Percentiles rank a stretch among this genome's conserved stretches.
Evolutionary conservation across 2,329 filamentous ascomycete genomes (phyloP).

Genomic region (Monosporascus sp.): DNA sequence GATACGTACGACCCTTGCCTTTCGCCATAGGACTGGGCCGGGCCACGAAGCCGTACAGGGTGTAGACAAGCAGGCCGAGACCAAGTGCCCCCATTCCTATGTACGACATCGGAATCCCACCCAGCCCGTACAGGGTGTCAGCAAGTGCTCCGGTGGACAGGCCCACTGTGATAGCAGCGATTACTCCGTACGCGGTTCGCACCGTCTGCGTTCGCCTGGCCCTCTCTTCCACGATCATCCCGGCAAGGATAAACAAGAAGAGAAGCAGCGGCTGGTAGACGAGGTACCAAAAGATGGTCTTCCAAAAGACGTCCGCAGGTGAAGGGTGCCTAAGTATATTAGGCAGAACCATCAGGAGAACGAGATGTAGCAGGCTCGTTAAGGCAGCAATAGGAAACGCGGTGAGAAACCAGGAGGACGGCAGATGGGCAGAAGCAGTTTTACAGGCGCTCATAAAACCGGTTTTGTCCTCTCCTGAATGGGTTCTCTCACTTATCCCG

Average conservation of each 20-base stretch:
- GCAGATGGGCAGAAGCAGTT: constrained; percentile 6
- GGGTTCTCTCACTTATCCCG: background rate
- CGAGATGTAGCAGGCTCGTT: constrained; percentile 12
- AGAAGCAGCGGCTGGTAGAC: constrained; percentile 17
- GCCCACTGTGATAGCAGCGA: constrained; percentile 6
- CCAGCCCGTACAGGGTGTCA: constrained; percentile 19
- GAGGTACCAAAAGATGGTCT: constrained; percentile 16
- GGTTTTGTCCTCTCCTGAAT: constrained; percentile 1
- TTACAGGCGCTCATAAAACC: constrained; percentile 1
- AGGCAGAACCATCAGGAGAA: constrained; percentile 14
- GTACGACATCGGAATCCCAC: constrained; percentile 22
- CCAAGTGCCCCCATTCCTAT: constrained; percentile 18
- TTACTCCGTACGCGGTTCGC: constrained; percentile 8
- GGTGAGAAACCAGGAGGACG: constrained; percentile 11
- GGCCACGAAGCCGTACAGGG: constrained; percentile 18
- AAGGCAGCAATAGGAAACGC: constrained; percentile 13
- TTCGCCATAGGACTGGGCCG: constrained; percentile 17
- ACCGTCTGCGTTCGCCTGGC: constrained; percentile 6
- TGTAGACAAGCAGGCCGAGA: constrained; percentile 12
- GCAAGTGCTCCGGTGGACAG: constrained; percentile 13
- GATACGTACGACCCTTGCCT: constrained; percentile 15
- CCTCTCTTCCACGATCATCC: constrained; percentile 20
- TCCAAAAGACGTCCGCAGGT: constrained; percentile 11
- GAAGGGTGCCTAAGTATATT: constrained; percentile 9
- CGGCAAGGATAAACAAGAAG: constrained; percentile 17